These are phyloP conservation scores for Atalantia buxifolia DNA, from an alignment of 345 rosid species.

Conservation along the genomic window DNA sequence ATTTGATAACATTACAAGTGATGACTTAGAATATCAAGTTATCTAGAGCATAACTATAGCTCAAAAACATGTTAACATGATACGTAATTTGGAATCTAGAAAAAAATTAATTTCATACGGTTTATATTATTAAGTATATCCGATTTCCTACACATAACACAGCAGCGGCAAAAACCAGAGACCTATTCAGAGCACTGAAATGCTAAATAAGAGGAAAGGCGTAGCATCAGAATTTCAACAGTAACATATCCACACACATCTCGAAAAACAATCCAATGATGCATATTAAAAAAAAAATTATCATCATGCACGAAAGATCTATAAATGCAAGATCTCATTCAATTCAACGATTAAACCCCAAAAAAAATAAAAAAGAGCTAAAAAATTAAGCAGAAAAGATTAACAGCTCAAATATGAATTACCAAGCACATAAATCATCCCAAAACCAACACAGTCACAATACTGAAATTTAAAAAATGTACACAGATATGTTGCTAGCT, in stretches of 20 bases:
- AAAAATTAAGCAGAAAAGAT: not conserved
- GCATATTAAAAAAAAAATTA: not conserved
- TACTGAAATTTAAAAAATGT: not conserved
- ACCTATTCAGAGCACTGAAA: not conserved
- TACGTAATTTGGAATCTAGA: too few relatives aligned
- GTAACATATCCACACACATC: not conserved
- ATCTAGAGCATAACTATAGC: too few relatives aligned
- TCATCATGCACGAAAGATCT: not conserved
- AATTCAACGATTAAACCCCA: too few relatives aligned
- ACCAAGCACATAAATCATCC: not conserved
- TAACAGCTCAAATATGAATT: not conserved
- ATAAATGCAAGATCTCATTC: too few relatives aligned
- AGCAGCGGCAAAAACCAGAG: not conserved
- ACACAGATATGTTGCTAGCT: not conserved
- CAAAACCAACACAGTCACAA: not conserved
- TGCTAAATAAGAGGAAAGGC: not conserved
- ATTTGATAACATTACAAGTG: not conserved
- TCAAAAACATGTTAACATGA: too few relatives aligned
- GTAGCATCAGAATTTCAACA: not conserved
- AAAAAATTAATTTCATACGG: too few relatives aligned
- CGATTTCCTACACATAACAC: too few relatives aligned
- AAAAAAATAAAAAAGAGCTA: too few relatives aligned
- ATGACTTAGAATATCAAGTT: too few relatives aligned
- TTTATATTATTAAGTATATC: too few relatives aligned
- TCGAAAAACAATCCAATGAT: not conserved